Conservation (phyloP, 495 filamentous ascomycete genomes). For the Zalerion maritima region DNA sequence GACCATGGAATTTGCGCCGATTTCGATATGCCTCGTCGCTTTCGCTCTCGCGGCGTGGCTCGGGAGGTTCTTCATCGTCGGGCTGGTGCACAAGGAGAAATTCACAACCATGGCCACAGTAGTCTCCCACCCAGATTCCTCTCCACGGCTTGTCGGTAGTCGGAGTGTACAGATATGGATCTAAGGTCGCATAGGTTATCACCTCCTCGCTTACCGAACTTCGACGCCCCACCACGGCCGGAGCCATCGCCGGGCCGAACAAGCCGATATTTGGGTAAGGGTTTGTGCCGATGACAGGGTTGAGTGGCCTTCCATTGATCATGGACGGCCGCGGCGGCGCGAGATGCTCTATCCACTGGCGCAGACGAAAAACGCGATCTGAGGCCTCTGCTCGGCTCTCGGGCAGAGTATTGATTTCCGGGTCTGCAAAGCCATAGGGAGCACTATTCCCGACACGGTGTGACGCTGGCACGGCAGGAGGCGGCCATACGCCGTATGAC, state of each 20-base stretch:
- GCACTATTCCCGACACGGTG: conserved; percentile 37
- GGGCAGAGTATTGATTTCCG: conserved; percentile 25
- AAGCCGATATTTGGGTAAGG: too few species aligned
- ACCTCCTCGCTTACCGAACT: conserved; percentile 51
- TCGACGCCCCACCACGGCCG: conserved; percentile 16
- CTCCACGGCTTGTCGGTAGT: conserved; percentile 66
- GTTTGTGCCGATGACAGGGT: too few species aligned
- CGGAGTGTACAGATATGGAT: conserved; percentile 56
- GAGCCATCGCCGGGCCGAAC: conserved; percentile 3
- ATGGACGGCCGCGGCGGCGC: too few species aligned
- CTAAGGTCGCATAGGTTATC: conserved; percentile 62
- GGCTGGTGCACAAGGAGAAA: conserved; percentile 68
- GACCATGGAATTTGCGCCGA: conserved; percentile 36
- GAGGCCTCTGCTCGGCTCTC: conserved; percentile 36
- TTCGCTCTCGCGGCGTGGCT: conserved; percentile 14
- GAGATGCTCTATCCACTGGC: conserved; percentile 60
- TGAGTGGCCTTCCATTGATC: conserved; percentile 6
- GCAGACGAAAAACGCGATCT: conserved; percentile 52
- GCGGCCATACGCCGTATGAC: conserved; percentile 56
- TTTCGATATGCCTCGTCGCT: conserved; percentile 24
- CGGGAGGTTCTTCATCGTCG: conserved; percentile 26
- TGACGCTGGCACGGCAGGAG: conserved; percentile 46
- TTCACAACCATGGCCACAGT: conserved; percentile 76
- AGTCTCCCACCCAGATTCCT: conserved; percentile 88
- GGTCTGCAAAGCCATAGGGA: conserved; percentile 19